A percentile compares a stretch with the other conserved stretches of the same genome.
Conservation (phyloP, 2,329 filamentous ascomycete genomes). For the Fusarium sp. region DNA sequence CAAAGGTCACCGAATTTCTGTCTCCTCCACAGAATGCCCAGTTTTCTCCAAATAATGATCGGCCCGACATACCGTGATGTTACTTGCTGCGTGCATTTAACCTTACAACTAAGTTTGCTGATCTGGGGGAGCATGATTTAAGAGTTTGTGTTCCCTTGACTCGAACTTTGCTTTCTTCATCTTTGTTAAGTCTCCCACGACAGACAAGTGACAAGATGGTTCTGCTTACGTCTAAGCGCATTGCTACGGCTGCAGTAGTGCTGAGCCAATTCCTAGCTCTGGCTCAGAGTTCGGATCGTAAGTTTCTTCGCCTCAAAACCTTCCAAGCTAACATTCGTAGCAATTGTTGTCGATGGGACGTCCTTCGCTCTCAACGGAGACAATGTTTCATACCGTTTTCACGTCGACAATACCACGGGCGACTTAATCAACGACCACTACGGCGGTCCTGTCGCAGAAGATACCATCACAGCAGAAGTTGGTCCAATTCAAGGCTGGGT, state of each 20-base stretch:
- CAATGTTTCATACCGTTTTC: constrained; percentile 71
- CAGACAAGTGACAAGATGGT: constrained; percentile 3
- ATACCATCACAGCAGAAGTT: constrained; percentile 52
- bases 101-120: not conserved
- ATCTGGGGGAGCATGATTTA: not conserved
- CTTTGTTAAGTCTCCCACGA: not conserved
- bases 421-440: constrained; percentile 72
- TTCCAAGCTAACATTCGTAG: constrained; percentile 48
- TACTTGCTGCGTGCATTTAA: not conserved
- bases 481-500: constrained; percentile 52
- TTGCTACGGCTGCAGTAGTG: not conserved
- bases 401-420: constrained; percentile 66
- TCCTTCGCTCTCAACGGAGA: constrained; percentile 69
- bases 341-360: constrained; percentile 63
- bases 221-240: not conserved
- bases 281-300: constrained; percentile 2
- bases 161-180: not conserved
- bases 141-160: not conserved
- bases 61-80: not conserved
- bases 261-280: not conserved
- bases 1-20: not conserved
- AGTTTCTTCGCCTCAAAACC: not conserved
- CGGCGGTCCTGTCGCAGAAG: constrained; percentile 66
- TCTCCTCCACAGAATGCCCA: constrained; percentile 5
- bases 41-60: constrained; percentile 22